Evolutionary conservation across 2,329 filamentous ascomycete genomes (phyloP), one percentile per base, ranked within the genome.

Genomic region (Aspergillus bombycis): DNA sequence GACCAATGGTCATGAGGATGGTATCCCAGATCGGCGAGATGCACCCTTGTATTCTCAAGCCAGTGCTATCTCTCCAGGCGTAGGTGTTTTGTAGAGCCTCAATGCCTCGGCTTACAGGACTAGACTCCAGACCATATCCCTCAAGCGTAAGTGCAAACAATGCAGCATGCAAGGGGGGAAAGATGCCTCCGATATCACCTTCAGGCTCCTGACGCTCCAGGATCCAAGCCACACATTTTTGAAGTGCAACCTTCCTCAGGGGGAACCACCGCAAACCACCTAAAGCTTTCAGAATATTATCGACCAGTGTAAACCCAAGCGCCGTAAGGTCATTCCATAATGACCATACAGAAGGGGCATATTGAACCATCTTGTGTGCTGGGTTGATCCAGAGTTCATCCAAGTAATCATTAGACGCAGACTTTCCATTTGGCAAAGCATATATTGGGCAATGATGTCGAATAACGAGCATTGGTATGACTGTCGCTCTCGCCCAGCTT

Each of bases 1-100:
- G 65, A 1, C 63, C 73, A 14, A 69, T 67, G 0, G 63, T 67
- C 75, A 78, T 78, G 5, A 79, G 62, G 3, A 68, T 65, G 1
- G 76, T 79, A 60, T 79, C 77, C 77, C 77, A 79, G 1, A 77
- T 68, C 1, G 75, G 74, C 0, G 72, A 74, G 6, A 75, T 62
- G 43, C 63, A 69, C 9, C 67, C 36, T 60, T 76, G 74, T 34
- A 78, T 58, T 36, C 73, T 60, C 46, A 69, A 71, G 3, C 75
- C 74, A 8, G 58, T 14, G 9, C 66, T 57, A 50, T 78, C 72
- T 21, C 67, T 34, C 62, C 62, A 67, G 11, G 69, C 59, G 46
- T 73, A 73, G 16, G n/a, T 45, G 3, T 62, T 58, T 34, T 78
- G 72, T 0, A 78, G 43, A 2, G 73, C 75, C 32, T 70, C 59